Evolutionary conservation across 2,329 filamentous ascomycete genomes (phyloP).

Genomic region (Epicoccum nigrum): DNA sequence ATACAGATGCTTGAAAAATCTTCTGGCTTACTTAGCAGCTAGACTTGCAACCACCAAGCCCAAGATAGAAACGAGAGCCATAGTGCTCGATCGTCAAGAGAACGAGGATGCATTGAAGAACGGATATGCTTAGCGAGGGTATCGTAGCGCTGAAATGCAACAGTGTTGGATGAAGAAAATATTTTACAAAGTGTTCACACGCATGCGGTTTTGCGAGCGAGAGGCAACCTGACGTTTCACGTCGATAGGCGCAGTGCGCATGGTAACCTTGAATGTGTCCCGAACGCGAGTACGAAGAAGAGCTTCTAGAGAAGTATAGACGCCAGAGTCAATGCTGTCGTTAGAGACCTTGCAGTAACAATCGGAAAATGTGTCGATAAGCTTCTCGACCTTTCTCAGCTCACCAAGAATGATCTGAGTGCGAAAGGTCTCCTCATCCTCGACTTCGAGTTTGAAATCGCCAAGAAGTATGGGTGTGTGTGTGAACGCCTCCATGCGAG

Average conservation of each 20-base stretch:
- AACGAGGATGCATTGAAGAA: neutral
- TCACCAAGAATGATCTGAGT: constrained; percentile 43
- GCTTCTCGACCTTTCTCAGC: constrained; percentile 45
- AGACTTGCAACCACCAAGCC: neutral
- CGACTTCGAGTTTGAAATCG: constrained; percentile 32
- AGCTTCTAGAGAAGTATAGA: constrained; percentile 40
- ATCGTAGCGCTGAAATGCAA: constrained; percentile 16
- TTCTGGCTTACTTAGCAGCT: neutral
- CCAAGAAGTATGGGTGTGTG: constrained; percentile 34
- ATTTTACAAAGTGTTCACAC: constrained; percentile 38
- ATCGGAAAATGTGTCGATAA: constrained; percentile 47
- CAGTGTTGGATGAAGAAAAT: constrained; percentile 4
- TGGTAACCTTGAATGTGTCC: constrained; percentile 47
- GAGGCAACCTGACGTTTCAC: constrained; percentile 43
- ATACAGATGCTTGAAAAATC: neutral
- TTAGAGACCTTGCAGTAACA: constrained; percentile 40
- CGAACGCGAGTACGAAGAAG: constrained; percentile 43
- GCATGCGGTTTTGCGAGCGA: constrained; percentile 34
- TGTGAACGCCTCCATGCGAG: constrained; percentile 37
- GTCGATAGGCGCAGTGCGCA: constrained; percentile 43
- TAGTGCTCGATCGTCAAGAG: constrained; percentile 1
- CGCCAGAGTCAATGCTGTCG: constrained; percentile 36
- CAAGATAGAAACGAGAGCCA: constrained; percentile 10
- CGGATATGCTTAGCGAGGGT: constrained; percentile 10
- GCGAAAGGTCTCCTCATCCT: constrained; percentile 40